Percentiles rank a stretch among this genome's conserved stretches.
Conservation (phyloP, 2,329 filamentous ascomycete species). For the Ophiostoma sp. region DNA sequence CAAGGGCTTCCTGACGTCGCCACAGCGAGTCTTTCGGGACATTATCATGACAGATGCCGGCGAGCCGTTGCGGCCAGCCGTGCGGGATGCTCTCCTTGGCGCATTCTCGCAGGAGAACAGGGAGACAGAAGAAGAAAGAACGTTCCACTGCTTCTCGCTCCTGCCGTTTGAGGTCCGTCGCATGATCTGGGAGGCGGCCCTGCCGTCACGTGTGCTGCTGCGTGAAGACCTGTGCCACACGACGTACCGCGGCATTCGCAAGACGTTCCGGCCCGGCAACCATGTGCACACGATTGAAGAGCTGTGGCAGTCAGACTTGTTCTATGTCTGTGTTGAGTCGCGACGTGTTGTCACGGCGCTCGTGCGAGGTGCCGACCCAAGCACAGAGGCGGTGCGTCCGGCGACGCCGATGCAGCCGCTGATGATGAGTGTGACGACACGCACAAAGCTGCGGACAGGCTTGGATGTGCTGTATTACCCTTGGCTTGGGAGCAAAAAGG, state of each 20-base stretch:
- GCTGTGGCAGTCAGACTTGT: constrained; percentile 26
- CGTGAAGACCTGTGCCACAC: constrained; percentile 19
- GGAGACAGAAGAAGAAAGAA: background rate
- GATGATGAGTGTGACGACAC: constrained; percentile 13
- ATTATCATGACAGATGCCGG: constrained; percentile 23
- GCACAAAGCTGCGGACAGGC: constrained; percentile 1
- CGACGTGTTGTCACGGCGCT: constrained; percentile 19
- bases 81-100: constrained; percentile 22
- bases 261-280: background rate
- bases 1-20: constrained; percentile 17
- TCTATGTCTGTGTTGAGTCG: constrained; percentile 23
- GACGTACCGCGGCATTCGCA: background rate
- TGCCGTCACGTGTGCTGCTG: constrained; percentile 25
- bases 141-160: constrained; percentile 18
- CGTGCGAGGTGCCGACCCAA: background rate
- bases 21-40: constrained; percentile 25
- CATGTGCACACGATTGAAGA: constrained; percentile 19
- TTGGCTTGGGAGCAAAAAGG: constrained; percentile 19
- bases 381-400: background rate
- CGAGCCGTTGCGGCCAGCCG: constrained; percentile 18
- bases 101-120: constrained; percentile 13
- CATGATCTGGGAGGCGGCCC: constrained; percentile 25
- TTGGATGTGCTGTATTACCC: constrained; percentile 24
- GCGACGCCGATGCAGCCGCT: background rate
- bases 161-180: constrained; percentile 26